A percentile compares a stretch with the other conserved stretches of the same genome.
These are phyloP conservation scores for Lasiodiplodia citricola DNA, from an alignment of 2,329 filamentous ascomycete genomes.

Conservation along the genomic window DNA sequence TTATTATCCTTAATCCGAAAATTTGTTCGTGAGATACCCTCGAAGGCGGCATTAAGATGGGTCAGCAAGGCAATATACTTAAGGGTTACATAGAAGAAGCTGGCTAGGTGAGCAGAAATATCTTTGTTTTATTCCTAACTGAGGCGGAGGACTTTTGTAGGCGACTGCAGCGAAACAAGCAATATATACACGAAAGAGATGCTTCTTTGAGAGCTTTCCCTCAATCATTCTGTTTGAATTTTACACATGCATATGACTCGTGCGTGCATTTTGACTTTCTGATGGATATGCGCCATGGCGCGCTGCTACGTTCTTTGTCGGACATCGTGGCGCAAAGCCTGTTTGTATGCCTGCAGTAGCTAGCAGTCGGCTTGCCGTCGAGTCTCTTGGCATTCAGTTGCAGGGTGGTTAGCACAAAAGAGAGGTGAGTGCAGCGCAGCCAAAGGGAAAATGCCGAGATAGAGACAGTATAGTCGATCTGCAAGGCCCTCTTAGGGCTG, in stretches of 20 bases:
- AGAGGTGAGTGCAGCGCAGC: too few species aligned
- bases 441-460: too few species aligned
- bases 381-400: too few species aligned
- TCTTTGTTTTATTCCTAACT: not conserved
- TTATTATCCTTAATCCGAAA: not conserved
- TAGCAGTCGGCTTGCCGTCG: not conserved
- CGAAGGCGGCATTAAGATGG: not conserved
- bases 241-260: not conserved
- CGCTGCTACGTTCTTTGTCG: not conserved
- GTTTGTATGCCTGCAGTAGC: not conserved
- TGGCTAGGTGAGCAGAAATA: not conserved
- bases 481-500: too few species aligned
- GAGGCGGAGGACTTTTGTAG: not conserved
- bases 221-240: too few species aligned
- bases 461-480: too few species aligned
- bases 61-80: not conserved
- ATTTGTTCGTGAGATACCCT: not conserved
- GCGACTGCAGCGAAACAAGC: not conserved
- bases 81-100: not conserved
- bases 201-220: not conserved
- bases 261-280: not conserved
- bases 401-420: too few species aligned
- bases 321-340: not conserved
- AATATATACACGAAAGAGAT: not conserved
- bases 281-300: not conserved